Base-by-base conservation (phyloP, 441 rosid species). In the Pelargonium cotyledonis region DNA sequence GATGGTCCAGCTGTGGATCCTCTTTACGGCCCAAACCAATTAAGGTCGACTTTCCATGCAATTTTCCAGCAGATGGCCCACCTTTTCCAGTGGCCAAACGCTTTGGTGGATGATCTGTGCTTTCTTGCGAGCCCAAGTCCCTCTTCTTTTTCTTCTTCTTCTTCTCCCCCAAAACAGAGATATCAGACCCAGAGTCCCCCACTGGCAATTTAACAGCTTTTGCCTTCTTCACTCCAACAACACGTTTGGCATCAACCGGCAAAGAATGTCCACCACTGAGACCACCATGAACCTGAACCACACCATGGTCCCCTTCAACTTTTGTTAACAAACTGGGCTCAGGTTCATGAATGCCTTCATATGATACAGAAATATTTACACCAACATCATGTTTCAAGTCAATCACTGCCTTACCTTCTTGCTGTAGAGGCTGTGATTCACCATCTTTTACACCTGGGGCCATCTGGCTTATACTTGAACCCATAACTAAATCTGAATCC, bases 121-220 rank as follows among this genome's bases (percentile, higher is more conserved):
- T 77, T 61, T 72, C 43, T 77, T 74, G 85, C 23, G 72, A 43
- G 51, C 73, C 78, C n/a, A 65, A 35, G 73, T 78, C 88, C 77
- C 80, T 87, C 82, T 84, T 86, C 83, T 86, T 89, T 71, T 84
- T 90, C 85, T 85, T 86, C 78, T 81, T 89, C 86, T 82, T 93
- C 71, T 74, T 84, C 78, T 78, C 87, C 74, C 73, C 80, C 29
- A 35, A 53, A 65, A 68, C 46, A 77, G 83, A 64, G 70, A 79
- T 77, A 65, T 77, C 88, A 5, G 80, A 35, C 65, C 81, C 70
- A 73, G 78, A 15, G 63, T 81, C 88, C 8, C 74, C 82, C 21
- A 78, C 64, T 46, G 84, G 79, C 68, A 81, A 86, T 82, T 88
- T 89, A 26, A 49, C 51, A 68, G 57, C 83, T 73, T 88, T 86